Conservation (phyloP, 306 rosid species). For the Trichosanthes truncata region DNA sequence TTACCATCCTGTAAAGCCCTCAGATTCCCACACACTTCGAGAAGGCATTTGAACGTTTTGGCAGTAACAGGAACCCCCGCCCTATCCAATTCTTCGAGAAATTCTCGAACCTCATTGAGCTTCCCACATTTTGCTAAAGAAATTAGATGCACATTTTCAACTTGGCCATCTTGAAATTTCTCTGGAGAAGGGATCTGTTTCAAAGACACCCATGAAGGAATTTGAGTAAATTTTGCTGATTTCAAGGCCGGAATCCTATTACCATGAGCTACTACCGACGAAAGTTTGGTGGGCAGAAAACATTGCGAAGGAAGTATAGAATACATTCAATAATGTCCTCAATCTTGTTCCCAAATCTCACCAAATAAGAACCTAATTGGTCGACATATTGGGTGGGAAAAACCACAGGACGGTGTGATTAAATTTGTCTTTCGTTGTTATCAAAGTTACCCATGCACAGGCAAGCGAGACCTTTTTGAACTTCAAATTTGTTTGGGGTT, state of each 20-base stretch:
- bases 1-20: constrained; percentile 30
- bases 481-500: neutral
- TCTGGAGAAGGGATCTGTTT: constrained; percentile 11
- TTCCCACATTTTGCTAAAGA: constrained; percentile 43
- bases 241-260: constrained; percentile 13
- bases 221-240: constrained; percentile 27
- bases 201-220: constrained; percentile 49
- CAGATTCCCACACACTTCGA: constrained; percentile 34
- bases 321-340: constrained; percentile 20
- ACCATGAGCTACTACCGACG: constrained; percentile 6
- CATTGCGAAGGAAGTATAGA: constrained; percentile 16
- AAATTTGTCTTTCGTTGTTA: neutral
- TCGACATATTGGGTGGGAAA: neutral
- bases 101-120: constrained; percentile 35
- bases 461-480: neutral
- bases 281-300: constrained; percentile 11
- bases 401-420: neutral
- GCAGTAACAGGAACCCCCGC: constrained; percentile 32
- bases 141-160: constrained; percentile 45
- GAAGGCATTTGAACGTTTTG: constrained; percentile 27
- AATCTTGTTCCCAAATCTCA: neutral
- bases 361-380: neutral
- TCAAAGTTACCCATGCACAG: neutral
- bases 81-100: constrained; percentile 34
- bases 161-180: constrained; percentile 22